Base-by-base conservation (phyloP, 805 yeast species). In the Monosporozyma aquatica region DNA sequence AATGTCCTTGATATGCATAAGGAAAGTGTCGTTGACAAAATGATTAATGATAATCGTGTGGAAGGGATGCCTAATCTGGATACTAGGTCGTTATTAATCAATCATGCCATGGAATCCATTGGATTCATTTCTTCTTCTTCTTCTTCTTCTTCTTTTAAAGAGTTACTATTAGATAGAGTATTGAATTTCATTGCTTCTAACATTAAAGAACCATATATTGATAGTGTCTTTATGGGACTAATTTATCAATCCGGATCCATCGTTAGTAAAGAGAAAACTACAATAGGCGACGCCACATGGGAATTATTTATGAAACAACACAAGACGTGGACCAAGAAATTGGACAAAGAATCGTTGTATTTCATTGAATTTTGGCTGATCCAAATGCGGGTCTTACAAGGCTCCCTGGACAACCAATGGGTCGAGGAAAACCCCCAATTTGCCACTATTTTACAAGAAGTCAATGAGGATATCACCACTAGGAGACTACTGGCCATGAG, bases 101-200 rank as follows among this genome's bases (percentile, higher is more conserved):
- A 32, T 13, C 32, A 37, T 6, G 81, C 84, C 0, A 59, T 80
- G 5, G 66, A 73, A 28, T 68, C 81, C 3, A 58, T 82, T 14
- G 76, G 82, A 0, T 47, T 37, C 24, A 44, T 43, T 8, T 34
- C 38, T 3, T 20, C 21, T 22, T 28, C 15, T 13, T 78, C 69
- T 51, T 67, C 69, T 8, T 34, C 38, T 3, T 20, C 21, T 22
- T 28, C 15, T 13, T 78, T 69, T 51, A 67, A 69, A 18, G 45
- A 40, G 7, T 75, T 72, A 13, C 56, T 80, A 43, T 66, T 75
- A 23, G 63, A 65, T 29, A 75, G 77, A 52, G 69, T 78, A 0
- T 65, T 81, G 47, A 78, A 78, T 47, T 80, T 72, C 53, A 74
- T 80, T 11, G 56, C 62, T 42, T 71, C 73, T 36, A 80, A 79